These are phyloP conservation scores for Boeremia lycopersici DNA, from an alignment of 2,329 filamentous ascomycete genomes.

Conservation along the genomic window DNA sequence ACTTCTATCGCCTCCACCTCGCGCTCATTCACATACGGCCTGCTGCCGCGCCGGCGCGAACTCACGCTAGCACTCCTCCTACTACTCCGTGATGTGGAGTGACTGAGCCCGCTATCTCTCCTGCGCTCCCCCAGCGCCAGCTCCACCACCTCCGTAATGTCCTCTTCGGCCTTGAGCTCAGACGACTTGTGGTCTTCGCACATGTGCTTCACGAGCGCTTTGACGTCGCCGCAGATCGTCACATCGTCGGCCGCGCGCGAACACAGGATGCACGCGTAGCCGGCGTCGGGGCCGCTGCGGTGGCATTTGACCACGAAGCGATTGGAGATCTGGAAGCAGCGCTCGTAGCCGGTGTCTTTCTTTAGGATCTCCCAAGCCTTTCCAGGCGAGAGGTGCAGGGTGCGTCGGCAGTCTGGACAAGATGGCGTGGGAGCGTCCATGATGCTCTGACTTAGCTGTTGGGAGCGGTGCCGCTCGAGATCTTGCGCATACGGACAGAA, in stretches of 20 bases:
- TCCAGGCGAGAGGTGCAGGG: slow-evolving; percentile 39
- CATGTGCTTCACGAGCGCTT: slow-evolving; percentile 43
- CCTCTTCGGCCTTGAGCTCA: slow-evolving; percentile 41
- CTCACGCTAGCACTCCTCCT: slow-evolving; percentile 37
- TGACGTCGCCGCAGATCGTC: slow-evolving; percentile 47
- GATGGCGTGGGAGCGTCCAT: slow-evolving; percentile 31
- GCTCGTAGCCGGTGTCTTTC: slow-evolving; percentile 36
- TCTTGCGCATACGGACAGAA: slow-evolving; percentile 43
- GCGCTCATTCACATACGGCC: slow-evolving; percentile 26
- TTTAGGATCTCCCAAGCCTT: slow-evolving; percentile 46
- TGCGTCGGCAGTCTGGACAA: slow-evolving; percentile 40
- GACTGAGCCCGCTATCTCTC: slow-evolving; percentile 35
- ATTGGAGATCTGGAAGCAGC: slow-evolving; percentile 42
- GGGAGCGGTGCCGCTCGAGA: slow-evolving; percentile 36
- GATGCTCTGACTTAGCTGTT: slow-evolving; percentile 35
- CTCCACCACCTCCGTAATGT: slow-evolving; percentile 41
- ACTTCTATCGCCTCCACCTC: slow-evolving; percentile 36
- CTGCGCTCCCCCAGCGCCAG: slow-evolving; percentile 22
- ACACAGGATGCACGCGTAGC: slow-evolving; percentile 45
- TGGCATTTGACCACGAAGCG: slow-evolving; percentile 48
- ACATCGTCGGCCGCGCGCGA: slow-evolving; percentile 29
- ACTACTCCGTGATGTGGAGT: slow-evolving; percentile 24
- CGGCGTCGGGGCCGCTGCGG: slow-evolving; percentile 38
- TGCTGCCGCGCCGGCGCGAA: slow-evolving; percentile 23
- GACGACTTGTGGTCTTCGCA: slow-evolving; percentile 40